A percentile compares a stretch with the other conserved stretches of the same genome.
phyloP scores from a whole-genome alignment of 305 asterid genomes.

The Rubia peregrina region DNA sequence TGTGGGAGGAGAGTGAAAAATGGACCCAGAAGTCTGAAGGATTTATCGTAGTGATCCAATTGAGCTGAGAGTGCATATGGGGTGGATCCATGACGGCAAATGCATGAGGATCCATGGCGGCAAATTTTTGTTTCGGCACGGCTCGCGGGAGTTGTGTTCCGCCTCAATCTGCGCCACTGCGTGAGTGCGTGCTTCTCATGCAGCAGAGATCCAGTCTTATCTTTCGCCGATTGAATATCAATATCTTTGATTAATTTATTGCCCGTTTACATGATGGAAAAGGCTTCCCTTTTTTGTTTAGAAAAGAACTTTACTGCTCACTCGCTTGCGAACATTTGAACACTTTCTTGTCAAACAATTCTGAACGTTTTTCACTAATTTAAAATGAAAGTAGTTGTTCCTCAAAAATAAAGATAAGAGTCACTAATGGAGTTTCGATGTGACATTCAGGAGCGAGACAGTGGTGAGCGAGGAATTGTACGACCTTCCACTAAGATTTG shows the following conservation, averaged over 20 bases:
- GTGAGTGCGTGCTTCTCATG: not conserved
- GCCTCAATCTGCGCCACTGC: not conserved
- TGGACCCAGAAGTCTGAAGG: not conserved
- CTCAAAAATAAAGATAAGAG: too few relatives aligned
- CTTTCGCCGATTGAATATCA: not conserved
- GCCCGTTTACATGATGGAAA: not conserved
- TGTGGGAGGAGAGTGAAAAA: not conserved
- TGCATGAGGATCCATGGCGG: not conserved
- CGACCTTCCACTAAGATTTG: too few relatives aligned
- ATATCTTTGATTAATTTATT: too few relatives aligned
- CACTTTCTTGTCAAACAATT: too few relatives aligned
- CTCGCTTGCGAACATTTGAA: too few relatives aligned
- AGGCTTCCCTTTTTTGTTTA: too few relatives aligned
- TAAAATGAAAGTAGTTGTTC: too few relatives aligned
- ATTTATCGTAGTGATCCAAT: not conserved
- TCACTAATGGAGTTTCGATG: too few relatives aligned
- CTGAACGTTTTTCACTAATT: too few relatives aligned
- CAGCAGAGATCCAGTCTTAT: not conserved
- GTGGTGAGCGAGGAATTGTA: too few relatives aligned
- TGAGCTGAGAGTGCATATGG: not conserved
- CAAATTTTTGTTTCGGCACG: constrained; percentile 21
- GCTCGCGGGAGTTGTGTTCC: not conserved
- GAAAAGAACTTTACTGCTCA: too few relatives aligned
- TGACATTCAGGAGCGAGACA: too few relatives aligned
- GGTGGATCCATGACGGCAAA: constrained; percentile 5